phyloP scores from a whole-genome alignment of 2,329 filamentous ascomycete genomes.

The Myriangium duriaei region DNA sequence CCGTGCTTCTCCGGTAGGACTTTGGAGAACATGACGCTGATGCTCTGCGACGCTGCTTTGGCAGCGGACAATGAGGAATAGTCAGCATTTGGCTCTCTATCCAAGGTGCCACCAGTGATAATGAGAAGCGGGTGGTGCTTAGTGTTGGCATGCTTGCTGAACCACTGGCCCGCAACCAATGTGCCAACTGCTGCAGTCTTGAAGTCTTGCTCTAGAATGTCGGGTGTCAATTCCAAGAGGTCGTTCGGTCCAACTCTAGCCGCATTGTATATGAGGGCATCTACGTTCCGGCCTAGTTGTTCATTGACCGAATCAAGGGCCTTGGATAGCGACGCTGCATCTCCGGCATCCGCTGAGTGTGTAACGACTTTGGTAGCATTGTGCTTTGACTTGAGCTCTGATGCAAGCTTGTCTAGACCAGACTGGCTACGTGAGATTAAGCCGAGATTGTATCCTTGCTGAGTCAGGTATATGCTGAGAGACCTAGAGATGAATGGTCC shows the following conservation, averaged over 20 bases:
- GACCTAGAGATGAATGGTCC: slow-evolving; percentile 7
- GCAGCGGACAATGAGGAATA: slow-evolving; percentile 1
- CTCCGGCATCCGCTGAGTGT: slow-evolving; percentile 1
- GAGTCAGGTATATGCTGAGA: slow-evolving; percentile 1
- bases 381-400: slow-evolving; percentile 1
- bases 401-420: neutral
- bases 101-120: slow-evolving; percentile 2
- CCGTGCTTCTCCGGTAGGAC: slow-evolving; percentile 2
- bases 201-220: slow-evolving; percentile 1
- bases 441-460: slow-evolving; percentile 2
- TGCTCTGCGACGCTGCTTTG: slow-evolving; percentile 4
- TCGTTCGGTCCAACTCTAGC: slow-evolving; percentile 1
- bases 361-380: neutral
- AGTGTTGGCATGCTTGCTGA: neutral
- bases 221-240: neutral
- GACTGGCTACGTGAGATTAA: slow-evolving; percentile 2
- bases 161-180: slow-evolving; percentile 7
- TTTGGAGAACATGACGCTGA: slow-evolving; percentile 2
- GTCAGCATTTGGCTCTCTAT: slow-evolving; percentile 1
- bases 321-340: neutral
- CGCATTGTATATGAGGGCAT: slow-evolving; percentile 7
- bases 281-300: neutral
- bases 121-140: slow-evolving; percentile 1
- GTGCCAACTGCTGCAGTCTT: slow-evolving; percentile 1
- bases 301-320: slow-evolving; percentile 1